Base-by-base conservation (phyloP, 768 basidiomycete genomes). In the Albatrellus ellisii region DNA sequence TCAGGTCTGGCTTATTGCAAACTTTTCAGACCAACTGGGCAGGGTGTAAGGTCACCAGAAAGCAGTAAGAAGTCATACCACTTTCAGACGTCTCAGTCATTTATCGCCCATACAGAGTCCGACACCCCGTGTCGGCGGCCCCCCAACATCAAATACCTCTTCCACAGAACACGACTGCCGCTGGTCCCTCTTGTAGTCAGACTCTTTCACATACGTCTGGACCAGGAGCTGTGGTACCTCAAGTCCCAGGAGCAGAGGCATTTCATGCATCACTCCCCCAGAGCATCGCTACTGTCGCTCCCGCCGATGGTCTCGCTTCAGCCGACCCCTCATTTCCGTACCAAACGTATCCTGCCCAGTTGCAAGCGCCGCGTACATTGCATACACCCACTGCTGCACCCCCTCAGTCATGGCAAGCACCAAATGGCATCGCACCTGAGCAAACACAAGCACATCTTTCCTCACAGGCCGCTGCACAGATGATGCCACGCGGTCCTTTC, bases 21-120 rank as follows among this genome's bases (percentile, higher is more conserved):
- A 84, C 81, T 0, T 88, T 79, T 53, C 70, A 74, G 38, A 74
- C 65, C 43, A 77, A 84, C 52, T 90, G 80, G 74, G 84, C 79
- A 9, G 81, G 75, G 20, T 89, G 82, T 51, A 88, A 82, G 62
- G 73, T 90, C 15, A 77, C 72, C 15, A 85, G 85, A 18, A 67
- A 64, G n/a, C n/a, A n/a, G n/a, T n/a, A n/a, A n/a, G 14, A 84
- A 89, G 59, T 60, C 65, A 84, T 89, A 60, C 27, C 69, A 62
- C 8, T 27, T 43, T 11, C 26, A 15, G 43, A 53, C 5, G 41
- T 54, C 5, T 28, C 53, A 8, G 49, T 52, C 21, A 32, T 18
- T 5, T n/a, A 20, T 15, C 21, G 24, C 41, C 43, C 24, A 32
- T 35, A 21, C 45, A 35, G 6, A 41, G 41, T 22, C 36, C 41